Evolutionary conservation across 2,329 filamentous ascomycete genomes (phyloP), one percentile per base, ranked within the genome.

Genomic region (Fusarium haematococcum): DNA sequence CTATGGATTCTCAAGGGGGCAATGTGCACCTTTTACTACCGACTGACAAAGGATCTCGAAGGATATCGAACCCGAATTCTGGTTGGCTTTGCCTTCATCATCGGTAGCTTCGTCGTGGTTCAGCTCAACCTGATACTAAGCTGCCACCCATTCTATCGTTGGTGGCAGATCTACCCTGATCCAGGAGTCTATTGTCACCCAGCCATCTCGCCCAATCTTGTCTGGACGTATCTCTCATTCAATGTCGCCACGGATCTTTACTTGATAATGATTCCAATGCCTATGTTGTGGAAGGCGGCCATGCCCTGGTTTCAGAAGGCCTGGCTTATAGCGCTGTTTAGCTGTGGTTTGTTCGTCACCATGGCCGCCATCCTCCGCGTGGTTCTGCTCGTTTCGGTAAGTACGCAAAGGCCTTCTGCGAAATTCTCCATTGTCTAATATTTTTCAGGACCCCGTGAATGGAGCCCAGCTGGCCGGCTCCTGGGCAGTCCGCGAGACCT

Each of bases 111-210:
- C 71, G 64, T 90, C 32, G 83, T 83, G 0, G 85, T 86, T 6
- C 80, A 89, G 32, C 81, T 87, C 37, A 86, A 86, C 5, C 84
- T 90, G 39, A 83, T 90, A 16, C 81, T 88, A 4, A 85, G 85
- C 9, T 91, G 90, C 71, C 83, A 83, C 27, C 89, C 89, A 0
- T 85, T 91, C 63, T 72, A 81, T 30, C 85, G 84, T 43, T 88
- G 89, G 75, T 91, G 89, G 89, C 88, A 91, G 78, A 90, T 91
- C 58, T 81, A 86, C 62, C 90, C 90, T 0, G 79, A 91, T 33
- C 89, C 89, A 1, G 88, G 89, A 13, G 85, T 63, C 56, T 71
- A 85, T 54, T 88, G 87, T 68, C 86, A 88, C 50, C 84, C 86
- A 9, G 87, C 86, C 10, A 84, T 89, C 13, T 87, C 88, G 0